These are phyloP conservation scores for Corchorus olitorius DNA, from an alignment of 345 rosid species.

Conservation along the genomic window DNA sequence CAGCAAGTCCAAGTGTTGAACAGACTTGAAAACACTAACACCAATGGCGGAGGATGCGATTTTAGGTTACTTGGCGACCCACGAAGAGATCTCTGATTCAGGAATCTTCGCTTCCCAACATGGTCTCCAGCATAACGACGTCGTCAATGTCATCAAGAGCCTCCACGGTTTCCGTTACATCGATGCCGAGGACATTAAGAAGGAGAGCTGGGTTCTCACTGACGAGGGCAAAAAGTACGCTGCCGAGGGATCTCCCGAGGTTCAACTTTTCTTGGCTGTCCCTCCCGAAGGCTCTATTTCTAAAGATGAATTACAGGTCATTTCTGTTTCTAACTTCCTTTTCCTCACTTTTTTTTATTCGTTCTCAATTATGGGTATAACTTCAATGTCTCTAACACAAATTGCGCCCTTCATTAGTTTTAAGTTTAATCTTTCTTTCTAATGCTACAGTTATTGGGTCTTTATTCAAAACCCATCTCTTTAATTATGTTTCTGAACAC, in stretches of 20 bases:
- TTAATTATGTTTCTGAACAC: not conserved
- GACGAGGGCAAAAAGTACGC: slow-evolving; percentile 81
- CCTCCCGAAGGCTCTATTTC: slow-evolving; percentile 67
- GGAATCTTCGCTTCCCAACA: slow-evolving; percentile 59
- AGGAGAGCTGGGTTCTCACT: slow-evolving; percentile 74
- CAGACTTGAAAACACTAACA: not conserved
- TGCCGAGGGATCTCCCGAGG: slow-evolving; percentile 79
- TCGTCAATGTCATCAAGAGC: slow-evolving; percentile 79
- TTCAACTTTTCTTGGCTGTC: slow-evolving; percentile 72
- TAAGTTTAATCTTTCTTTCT: not conserved
- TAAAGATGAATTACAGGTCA: slow-evolving; percentile 77
- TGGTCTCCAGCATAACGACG: slow-evolving; percentile 63
- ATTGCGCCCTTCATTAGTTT: not conserved
- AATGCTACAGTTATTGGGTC: not conserved
- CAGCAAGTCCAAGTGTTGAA: slow-evolving; percentile 6
- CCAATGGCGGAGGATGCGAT: slow-evolving; percentile 78
- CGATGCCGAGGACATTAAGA: slow-evolving; percentile 71
- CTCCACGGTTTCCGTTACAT: slow-evolving; percentile 78
- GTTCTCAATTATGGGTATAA: not conserved
- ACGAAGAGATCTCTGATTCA: slow-evolving; percentile 64
- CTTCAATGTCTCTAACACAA: too few relatives aligned
- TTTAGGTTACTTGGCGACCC: slow-evolving; percentile 49
- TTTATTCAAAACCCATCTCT: not conserved
- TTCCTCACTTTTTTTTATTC: not conserved
- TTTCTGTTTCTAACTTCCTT: not conserved